A percentile compares a stretch with the other conserved stretches of the same genome.
Conservation (phyloP, 805 yeast species). For the Candida berthetii region DNA sequence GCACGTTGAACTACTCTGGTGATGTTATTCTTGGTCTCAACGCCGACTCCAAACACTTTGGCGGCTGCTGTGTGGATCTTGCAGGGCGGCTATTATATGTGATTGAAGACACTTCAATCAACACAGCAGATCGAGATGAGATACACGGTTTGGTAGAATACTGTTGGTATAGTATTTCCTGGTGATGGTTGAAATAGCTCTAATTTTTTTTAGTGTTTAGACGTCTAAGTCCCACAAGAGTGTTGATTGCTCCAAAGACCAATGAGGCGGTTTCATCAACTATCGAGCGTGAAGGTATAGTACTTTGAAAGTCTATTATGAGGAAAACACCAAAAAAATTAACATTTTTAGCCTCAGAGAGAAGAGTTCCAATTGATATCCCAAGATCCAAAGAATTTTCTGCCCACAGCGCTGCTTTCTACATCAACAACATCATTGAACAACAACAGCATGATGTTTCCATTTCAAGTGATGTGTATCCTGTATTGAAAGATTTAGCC, state of each 20-base stretch:
- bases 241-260: neutral
- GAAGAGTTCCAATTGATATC: neutral
- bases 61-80: neutral
- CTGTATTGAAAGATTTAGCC: neutral
- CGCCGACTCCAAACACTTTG: neutral
- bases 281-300: neutral
- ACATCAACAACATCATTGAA: neutral
- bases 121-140: too few species aligned
- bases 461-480: neutral
- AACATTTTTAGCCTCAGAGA: neutral
- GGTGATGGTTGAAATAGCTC: too few species aligned
- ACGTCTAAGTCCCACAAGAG: neutral
- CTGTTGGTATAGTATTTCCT: too few species aligned
- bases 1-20: neutral
- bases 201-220: neutral
- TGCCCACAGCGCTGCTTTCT: neutral
- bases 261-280: neutral
- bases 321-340: too few species aligned
- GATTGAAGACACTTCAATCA: neutral
- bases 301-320: too few species aligned
- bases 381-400: neutral
- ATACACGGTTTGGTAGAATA: neutral
- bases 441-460: neutral
- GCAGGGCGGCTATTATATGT: neutral
- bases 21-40: neutral